Base-by-base conservation (phyloP, 2,329 filamentous ascomycete genomes). In the Bretziella fagacearum region DNA sequence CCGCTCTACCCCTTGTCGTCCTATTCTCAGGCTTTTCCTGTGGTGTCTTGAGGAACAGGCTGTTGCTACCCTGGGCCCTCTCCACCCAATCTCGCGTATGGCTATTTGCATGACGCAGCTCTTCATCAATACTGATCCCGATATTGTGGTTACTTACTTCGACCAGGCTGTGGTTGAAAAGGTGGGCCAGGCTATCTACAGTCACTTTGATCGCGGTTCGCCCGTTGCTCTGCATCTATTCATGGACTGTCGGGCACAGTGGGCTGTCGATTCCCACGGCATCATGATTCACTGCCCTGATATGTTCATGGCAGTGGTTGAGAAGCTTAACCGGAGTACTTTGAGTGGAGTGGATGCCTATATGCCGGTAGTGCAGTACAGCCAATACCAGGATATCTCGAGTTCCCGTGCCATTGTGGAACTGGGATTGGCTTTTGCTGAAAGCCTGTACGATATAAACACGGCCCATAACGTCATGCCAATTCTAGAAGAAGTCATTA, bases 91-190 rank as follows among this genome's bases (percentile, higher is more conserved):
- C 5, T 15, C 40, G 4, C 13, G 26, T 4, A 17, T 43, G 11
- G 26, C 17, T 20, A 43, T 43, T 20, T 43, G 40, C 26, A 18
- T 43, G 10, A 10, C 15, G 13, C 8, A 43, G 2, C 32, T 18
- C 22, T 15, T 39, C 35, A 39, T 22, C 35, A 39, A 10, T 6
- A 17, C 3, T 8, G 17, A 22, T 8, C 5, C 10, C 6, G 3
- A 17, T 22, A 17, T 7, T n/a, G 35, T 2, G 35, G 13, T 39
- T 39, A 8, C 6, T 42, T 43, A n/a, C n/a, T n/a, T n/a, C n/a
- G 40, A 43, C 17, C n/a, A 43, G 13, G 15, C 15, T n/a, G n/a
- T 43, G 3, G 17, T 43, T 8, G 40, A 43, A 10, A 43, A 43
- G 22, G n/a, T 43, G n/a, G 40, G 40, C 15, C 25, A 43, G 18